These are phyloP conservation scores for Elsinoe ampelina DNA, from an alignment of 2,329 filamentous ascomycete species.

Conservation along the genomic window DNA sequence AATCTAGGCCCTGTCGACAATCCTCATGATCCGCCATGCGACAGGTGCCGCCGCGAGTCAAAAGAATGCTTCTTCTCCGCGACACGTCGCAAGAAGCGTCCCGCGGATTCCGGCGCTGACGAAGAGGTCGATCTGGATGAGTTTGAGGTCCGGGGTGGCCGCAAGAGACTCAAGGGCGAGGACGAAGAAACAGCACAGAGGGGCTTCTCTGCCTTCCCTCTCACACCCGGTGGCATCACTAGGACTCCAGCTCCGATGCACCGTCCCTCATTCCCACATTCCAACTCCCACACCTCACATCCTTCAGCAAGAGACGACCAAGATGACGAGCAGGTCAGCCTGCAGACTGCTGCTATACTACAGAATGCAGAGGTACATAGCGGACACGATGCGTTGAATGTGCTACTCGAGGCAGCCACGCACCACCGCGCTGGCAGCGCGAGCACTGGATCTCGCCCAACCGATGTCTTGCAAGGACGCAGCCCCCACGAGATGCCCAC, in stretches of 20 bases:
- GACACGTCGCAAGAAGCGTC: slow-evolving; percentile 84
- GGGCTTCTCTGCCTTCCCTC: slow-evolving; percentile 36
- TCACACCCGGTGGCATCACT: slow-evolving; percentile 58
- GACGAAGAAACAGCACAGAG: slow-evolving; percentile 23
- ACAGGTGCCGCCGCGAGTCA: slow-evolving; percentile 84
- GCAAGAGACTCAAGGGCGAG: slow-evolving; percentile 53
- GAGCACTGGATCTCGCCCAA: slow-evolving; percentile 17
- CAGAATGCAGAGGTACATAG: slow-evolving; percentile 67
- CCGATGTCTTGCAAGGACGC: neutral
- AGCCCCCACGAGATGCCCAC: slow-evolving; percentile 9
- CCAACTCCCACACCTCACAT: slow-evolving; percentile 21
- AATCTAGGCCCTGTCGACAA: slow-evolving; percentile 72
- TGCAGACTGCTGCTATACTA: slow-evolving; percentile 50
- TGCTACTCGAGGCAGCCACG: slow-evolving; percentile 75
- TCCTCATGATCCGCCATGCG: slow-evolving; percentile 86
- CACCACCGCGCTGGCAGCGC: slow-evolving; percentile 40
- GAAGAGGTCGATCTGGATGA: slow-evolving; percentile 41
- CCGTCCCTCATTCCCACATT: slow-evolving; percentile 23
- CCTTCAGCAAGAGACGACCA: slow-evolving; percentile 29
- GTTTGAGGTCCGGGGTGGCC: slow-evolving; percentile 62
- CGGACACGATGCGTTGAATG: slow-evolving; percentile 82
- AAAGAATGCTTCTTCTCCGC: slow-evolving; percentile 97
- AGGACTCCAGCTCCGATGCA: slow-evolving; percentile 48
- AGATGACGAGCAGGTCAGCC: slow-evolving; percentile 49
- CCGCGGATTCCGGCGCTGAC: slow-evolving; percentile 38